Base-by-base conservation (phyloP, 441 rosid species). In the Euphorbia neoarborescens region DNA sequence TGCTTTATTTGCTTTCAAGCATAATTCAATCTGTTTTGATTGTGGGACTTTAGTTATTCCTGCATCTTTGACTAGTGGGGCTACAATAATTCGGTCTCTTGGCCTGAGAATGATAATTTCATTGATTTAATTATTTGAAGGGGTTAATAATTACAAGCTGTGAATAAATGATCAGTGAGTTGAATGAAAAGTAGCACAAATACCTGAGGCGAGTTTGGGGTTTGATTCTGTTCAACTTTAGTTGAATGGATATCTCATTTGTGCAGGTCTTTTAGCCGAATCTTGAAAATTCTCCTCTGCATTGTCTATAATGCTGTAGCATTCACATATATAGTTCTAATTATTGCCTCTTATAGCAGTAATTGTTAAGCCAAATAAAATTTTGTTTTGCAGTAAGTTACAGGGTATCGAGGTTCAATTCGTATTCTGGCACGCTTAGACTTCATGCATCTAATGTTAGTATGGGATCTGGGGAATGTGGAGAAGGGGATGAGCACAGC, bases 401-500 rank as follows among this genome's bases (percentile, higher is more conserved):
- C 82, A 87, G 92, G 78, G 82, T 74, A 80, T 60, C 80, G 42
- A 82, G 82, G 69, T 70, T 80, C 78, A 84, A 74, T 51, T 78
- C 76, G 46, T 60, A 67, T 3, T 68, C 71, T 46, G 35, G 79
- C 68, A 77, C 68, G 19, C 62, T 85, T 34, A 88, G 76, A 86
- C 86, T 76, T 71, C 84, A 79, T 35, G 94, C 94, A 70, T 88
- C 96, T 63, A 79, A 85, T 78, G 80, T 82, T 69, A 86, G 84
- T 72, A 51, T 85, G 79, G 99, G 96, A 62, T 84, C 95, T 14
- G 94, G 87, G 46, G 86, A 85, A 73, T 84, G 79, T 72, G 84
- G 84, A 68, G 86, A 73, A 35, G 72, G 74, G 69, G 87, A 84
- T 67, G 88, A 89, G 58, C 83, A 81, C 59, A 80, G 75, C 50